Conservation (phyloP, 2,329 filamentous ascomycete genomes). For the Ascochyta koolunga region DNA sequence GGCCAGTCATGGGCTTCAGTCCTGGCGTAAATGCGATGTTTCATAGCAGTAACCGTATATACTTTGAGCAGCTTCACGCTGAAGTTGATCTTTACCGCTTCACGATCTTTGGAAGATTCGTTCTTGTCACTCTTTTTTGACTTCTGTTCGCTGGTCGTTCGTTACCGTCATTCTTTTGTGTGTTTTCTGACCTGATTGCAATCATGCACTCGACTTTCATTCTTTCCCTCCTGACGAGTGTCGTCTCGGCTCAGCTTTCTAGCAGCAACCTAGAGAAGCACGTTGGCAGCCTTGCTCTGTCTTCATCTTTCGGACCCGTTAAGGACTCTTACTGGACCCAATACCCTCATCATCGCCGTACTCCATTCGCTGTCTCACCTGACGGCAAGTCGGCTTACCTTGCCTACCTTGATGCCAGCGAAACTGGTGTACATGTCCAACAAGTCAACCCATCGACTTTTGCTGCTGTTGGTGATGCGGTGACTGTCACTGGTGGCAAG, state of each 20-base stretch:
- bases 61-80: constrained; percentile 17
- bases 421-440: constrained; percentile 63
- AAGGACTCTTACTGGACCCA: constrained; percentile 67
- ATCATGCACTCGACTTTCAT: constrained; percentile 40
- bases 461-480: constrained; percentile 57
- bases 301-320: constrained; percentile 61
- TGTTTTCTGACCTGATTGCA: constrained; percentile 26
- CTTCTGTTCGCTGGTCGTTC: constrained; percentile 43
- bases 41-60: constrained; percentile 28
- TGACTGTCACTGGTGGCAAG: constrained; percentile 61
- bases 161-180: constrained; percentile 37
- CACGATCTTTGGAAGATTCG: constrained; percentile 31
- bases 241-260: constrained; percentile 45
- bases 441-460: constrained; percentile 62
- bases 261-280: constrained; percentile 53
- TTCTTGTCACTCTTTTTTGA: constrained; percentile 30
- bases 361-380: constrained; percentile 65
- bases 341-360: constrained; percentile 66
- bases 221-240: constrained; percentile 43
- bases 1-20: constrained; percentile 21
- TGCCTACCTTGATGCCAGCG: constrained; percentile 64
- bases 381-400: constrained; percentile 65
- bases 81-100: constrained; percentile 20
- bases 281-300: constrained; percentile 55
- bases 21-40: constrained; percentile 29